Conservation (phyloP, 192 early-diverging fungal species). For the Coemansia sp. region DNA sequence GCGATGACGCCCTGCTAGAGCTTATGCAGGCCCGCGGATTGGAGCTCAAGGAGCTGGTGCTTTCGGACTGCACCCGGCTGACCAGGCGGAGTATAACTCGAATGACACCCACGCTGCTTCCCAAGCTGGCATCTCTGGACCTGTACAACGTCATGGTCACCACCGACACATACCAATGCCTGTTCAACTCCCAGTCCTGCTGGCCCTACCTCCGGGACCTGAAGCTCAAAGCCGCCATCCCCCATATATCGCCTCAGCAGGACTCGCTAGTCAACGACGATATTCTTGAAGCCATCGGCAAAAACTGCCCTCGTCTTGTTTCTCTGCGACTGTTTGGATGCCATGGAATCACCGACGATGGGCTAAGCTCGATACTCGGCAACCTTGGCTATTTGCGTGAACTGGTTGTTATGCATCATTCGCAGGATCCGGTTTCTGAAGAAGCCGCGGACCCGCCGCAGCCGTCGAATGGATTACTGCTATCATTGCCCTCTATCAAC, state of each 20-base stretch:
- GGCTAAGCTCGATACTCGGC: constrained; percentile 46
- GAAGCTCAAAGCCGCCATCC: constrained; percentile 46
- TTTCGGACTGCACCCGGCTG: constrained; percentile 47
- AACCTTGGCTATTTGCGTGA: constrained; percentile 50
- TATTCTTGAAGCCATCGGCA: constrained; percentile 47
- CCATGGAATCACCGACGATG: constrained; percentile 47
- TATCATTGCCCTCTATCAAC: constrained; percentile 22
- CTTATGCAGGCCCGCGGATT: constrained; percentile 25
- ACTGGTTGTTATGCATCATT: constrained; percentile 52
- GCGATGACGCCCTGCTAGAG: constrained; percentile 34
- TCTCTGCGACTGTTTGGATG: constrained; percentile 51
- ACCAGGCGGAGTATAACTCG: constrained; percentile 37
- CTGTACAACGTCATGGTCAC: constrained; percentile 52
- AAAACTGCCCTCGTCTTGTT: constrained; percentile 45
- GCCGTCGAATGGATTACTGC: constrained; percentile 13
- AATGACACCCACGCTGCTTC: constrained; percentile 35
- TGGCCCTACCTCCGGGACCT: constrained; percentile 51
- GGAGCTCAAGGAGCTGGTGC: constrained; percentile 29
- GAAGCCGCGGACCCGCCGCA: not conserved
- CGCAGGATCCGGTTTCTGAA: constrained; percentile 17
- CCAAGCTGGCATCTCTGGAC: constrained; percentile 26
- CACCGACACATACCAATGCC: constrained; percentile 39
- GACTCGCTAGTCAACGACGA: constrained; percentile 51
- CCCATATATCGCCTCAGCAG: constrained; percentile 32
- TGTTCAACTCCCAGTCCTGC: constrained; percentile 35